Conservation (phyloP, 2,329 filamentous ascomycete species). For the Bipolaris zeicola region DNA sequence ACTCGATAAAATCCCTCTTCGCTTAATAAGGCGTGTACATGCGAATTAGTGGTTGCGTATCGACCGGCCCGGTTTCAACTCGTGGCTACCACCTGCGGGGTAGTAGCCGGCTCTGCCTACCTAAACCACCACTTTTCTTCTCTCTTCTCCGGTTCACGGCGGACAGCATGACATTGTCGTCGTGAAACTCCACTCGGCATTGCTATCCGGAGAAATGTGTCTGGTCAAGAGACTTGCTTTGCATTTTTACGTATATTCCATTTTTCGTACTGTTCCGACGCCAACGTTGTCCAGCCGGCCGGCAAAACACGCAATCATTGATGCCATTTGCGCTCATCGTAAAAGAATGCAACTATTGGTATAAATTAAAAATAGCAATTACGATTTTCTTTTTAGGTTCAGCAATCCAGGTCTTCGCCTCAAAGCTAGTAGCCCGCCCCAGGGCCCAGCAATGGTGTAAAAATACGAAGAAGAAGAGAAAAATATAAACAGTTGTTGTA, state of each 20-base stretch:
- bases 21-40: neutral
- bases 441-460: too few species aligned
- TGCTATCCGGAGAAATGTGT: neutral
- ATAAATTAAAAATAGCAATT: too few species aligned
- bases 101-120: neutral
- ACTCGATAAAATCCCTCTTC: neutral
- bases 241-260: neutral
- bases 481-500: too few species aligned
- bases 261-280: neutral
- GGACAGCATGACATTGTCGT: neutral
- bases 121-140: neutral
- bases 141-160: neutral
- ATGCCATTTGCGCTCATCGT: too few species aligned
- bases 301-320: neutral
- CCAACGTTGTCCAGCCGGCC: neutral
- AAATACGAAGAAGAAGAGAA: too few species aligned
- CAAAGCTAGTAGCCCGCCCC: too few species aligned
- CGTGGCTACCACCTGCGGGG: neutral
- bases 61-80: constrained; percentile 4
- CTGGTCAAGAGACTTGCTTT: neutral
- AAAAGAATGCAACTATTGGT: too few species aligned
- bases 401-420: too few species aligned
- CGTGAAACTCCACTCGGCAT: neutral
- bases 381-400: too few species aligned
- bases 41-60: neutral